Evolutionary conservation across 306 rosid genomes (phyloP), one percentile per base, ranked within the genome.

Genomic region (Castanopsis chinensis): DNA sequence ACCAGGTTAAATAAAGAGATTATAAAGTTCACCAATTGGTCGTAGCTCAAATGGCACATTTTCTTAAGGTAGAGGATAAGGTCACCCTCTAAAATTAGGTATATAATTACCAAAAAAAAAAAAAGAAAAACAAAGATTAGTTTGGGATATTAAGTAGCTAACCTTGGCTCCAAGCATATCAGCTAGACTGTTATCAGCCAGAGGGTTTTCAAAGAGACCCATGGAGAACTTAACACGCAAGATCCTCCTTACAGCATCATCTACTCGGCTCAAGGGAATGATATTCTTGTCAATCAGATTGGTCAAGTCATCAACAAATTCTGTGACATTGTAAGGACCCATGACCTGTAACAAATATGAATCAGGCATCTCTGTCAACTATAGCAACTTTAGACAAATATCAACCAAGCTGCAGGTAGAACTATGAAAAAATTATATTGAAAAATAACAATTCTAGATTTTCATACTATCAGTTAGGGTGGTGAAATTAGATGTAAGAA

Each of bases 211-310:
- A 35, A 67, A 67, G 72, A 67, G 72, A 19, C 72, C 72, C 52
- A 67, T 33, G 21, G 72, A 33, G 43, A 67, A 33, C 72, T 67
- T 67, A 35, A 67, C 72, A 2, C 72, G 49, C 72, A 67, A 67
- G 51, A 67, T 67, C 72, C 72, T 67, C 72, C n/a, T 67, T 1
- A 67, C 72, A 0, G 72, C 72, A 67, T 67, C 72, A 67, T 67
- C 20, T 35, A 67, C 19, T 45, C 72, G 72, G 72, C 72, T 67
- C 72, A 67, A 18, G 52, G 72, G 72, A 67, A 67, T 35, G 27
- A 19, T 14, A 7, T 67, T 33, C 51, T 67, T 35, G 15, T 67
- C 19, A 33, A 67, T 49, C 25, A 67, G 27, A 67, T 67, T 67
- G 15, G 72, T 35, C 52, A 67, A 20, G 19, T 35, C 52, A 33